Evolutionary conservation across 108 stramenopile species (phyloP).

Genomic region (Nannochloropsis oceanica): DNA sequence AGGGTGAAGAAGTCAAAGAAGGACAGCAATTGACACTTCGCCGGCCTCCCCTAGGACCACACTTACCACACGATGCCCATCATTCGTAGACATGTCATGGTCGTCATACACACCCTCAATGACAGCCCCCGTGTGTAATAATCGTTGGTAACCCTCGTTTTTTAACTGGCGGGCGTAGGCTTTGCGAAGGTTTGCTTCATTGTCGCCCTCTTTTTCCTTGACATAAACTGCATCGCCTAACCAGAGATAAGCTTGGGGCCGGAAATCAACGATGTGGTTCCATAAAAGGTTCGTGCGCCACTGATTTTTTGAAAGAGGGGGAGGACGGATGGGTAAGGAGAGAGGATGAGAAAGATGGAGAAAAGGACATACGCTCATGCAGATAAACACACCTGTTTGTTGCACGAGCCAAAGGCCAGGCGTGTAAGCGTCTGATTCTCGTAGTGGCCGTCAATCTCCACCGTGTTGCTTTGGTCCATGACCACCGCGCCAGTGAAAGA

Average conservation of each 20-base stretch:
- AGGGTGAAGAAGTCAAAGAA: too few relatives aligned
- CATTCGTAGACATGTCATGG: constrained; percentile 29
- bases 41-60: neutral
- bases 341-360: neutral
- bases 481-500: too few relatives aligned
- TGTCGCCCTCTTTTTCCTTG: neutral
- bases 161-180: constrained; percentile 13
- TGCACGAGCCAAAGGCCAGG: constrained; percentile 30
- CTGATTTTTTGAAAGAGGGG: neutral
- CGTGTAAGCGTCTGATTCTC: neutral
- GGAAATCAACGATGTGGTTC: constrained; percentile 15
- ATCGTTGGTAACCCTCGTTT: constrained; percentile 21
- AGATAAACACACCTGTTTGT: constrained; percentile 3
- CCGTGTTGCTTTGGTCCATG: neutral
- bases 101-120: constrained; percentile 36
- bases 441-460: neutral
- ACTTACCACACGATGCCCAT: neutral
- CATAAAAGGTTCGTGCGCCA: constrained; percentile 11
- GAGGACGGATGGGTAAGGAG: neutral
- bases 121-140: constrained; percentile 5
- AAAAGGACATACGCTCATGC: neutral
- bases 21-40: neutral
- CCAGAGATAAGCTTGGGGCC: constrained; percentile 30
- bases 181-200: constrained; percentile 1
- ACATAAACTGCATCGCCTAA: constrained; percentile 36